Evolutionary conservation across 495 filamentous ascomycete species (phyloP), one percentile per base, ranked within the genome.

Genomic region (Tuber melanosporum): DNA sequence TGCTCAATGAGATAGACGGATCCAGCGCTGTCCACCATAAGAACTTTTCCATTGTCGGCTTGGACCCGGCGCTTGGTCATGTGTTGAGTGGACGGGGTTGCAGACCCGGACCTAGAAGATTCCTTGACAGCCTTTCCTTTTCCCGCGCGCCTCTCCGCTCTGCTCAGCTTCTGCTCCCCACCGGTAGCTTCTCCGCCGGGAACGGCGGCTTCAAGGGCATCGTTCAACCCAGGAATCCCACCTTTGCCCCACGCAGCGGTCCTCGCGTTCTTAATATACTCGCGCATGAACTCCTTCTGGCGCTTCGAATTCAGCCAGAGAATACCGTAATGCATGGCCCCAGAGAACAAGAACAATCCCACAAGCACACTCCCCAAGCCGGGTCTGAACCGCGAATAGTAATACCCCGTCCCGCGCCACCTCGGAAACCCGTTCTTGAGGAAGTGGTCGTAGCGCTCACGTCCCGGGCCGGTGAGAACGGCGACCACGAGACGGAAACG

Each of bases 341-440:
- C 95, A 62, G 91, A 90, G 49, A 95, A 88, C 74, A 97, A 82
- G 83, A 97, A 93, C n/a, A 97, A 86, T 52, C 95, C 94, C 17
- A 90, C 73, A 73, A 98, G 84, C 71, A 98, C 95, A 15, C 91
- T 91, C 32, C 92, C 93, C 15, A 98, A 86, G 17, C 95, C 95
- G 1, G 95, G 95, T 43, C 95, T 89, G 88, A 93, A 97, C 10
- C 95, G 91, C 74, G 88, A 91, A 86, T 98, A 99, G 87, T 98
- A 98, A 87, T 98, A 99, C 73, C 94, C 96, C 26, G 95, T 98
- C 47, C 96, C 95, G 84, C 92, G 93, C 95, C 96, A 99, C 71
- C 89, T 90, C 17, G 95, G 95, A 85, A 99, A 99, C 36, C 95
- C 95, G 85, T 98, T 93, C 81, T 87, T 88, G 74, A 99, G 86